Evolutionary conservation across 2,329 filamentous ascomycete genomes (phyloP).

Genomic region (Niveomyces coronatus): DNA sequence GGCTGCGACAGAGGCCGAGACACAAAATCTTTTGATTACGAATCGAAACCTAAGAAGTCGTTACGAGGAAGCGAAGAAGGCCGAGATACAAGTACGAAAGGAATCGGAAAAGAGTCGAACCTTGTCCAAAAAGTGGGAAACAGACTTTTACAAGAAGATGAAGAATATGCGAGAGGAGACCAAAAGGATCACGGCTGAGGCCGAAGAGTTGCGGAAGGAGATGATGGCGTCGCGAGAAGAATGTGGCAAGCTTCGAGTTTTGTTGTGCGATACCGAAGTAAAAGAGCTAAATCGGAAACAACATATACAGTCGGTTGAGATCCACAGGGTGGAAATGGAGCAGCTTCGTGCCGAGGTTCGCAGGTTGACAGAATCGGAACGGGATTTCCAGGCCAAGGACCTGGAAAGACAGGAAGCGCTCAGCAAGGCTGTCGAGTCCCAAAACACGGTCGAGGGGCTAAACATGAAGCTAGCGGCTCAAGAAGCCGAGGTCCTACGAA

Average conservation of each 20-base stretch:
- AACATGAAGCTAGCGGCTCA: constrained; percentile 45
- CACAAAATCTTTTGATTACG: constrained; percentile 67
- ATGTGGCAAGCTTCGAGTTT: constrained; percentile 50
- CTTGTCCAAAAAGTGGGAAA: constrained; percentile 70
- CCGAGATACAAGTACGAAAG: constrained; percentile 58
- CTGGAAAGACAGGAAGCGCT: constrained; percentile 46
- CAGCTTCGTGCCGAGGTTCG: constrained; percentile 48
- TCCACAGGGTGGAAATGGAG: constrained; percentile 50
- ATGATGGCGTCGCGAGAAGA: constrained; percentile 49
- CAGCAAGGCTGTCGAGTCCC: constrained; percentile 47
- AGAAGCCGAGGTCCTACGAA: constrained; percentile 35
- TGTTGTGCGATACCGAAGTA: constrained; percentile 60
- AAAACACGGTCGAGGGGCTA: constrained; percentile 48
- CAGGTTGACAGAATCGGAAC: constrained; percentile 49
- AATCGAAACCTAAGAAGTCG: constrained; percentile 65
- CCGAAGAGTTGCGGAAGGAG: constrained; percentile 45
- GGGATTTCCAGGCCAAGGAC: constrained; percentile 54
- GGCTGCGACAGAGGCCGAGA: constrained; percentile 70
- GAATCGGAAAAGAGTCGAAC: constrained; percentile 63
- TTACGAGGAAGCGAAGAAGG: constrained; percentile 61
- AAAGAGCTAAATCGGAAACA: constrained; percentile 55
- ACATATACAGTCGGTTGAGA: constrained; percentile 51
- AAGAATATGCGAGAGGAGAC: constrained; percentile 58
- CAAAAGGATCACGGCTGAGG: constrained; percentile 51
- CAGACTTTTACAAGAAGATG: constrained; percentile 57